These are phyloP conservation scores for Termitomyces sp. DNA, from an alignment of 768 basidiomycete species.

Conservation along the genomic window DNA sequence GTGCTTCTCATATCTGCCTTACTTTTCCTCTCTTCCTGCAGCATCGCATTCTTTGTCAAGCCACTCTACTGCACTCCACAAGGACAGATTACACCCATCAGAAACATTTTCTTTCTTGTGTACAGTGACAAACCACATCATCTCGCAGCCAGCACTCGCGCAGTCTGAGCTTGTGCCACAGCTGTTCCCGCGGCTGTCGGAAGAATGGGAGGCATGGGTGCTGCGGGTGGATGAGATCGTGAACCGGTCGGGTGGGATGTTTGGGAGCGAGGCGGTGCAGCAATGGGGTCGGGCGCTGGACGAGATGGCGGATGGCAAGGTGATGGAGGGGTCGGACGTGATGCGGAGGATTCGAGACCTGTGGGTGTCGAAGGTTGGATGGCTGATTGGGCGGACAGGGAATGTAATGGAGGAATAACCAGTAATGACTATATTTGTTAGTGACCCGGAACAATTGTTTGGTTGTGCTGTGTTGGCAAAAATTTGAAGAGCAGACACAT, in stretches of 20 bases:
- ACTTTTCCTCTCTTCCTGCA: slow-evolving; percentile 63
- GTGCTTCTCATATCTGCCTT: slow-evolving; percentile 79
- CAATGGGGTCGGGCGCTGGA: slow-evolving; percentile 72
- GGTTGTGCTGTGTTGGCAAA: slow-evolving; percentile 13
- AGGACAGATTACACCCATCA: slow-evolving; percentile 64
- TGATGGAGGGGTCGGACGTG: slow-evolving; percentile 29
- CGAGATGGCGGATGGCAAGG: slow-evolving; percentile 55
- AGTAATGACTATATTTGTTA: not conserved
- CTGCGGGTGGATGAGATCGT: slow-evolving; percentile 64
- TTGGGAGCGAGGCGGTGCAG: slow-evolving; percentile 65
- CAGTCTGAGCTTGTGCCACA: slow-evolving; percentile 55
- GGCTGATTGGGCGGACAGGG: slow-evolving; percentile 57
- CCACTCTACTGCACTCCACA: slow-evolving; percentile 45
- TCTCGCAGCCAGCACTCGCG: slow-evolving; percentile 65
- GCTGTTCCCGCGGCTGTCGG: slow-evolving; percentile 58
- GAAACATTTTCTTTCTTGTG: slow-evolving; percentile 75
- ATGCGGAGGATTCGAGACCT: slow-evolving; percentile 47
- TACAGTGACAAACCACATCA: slow-evolving; percentile 62
- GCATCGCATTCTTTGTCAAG: slow-evolving; percentile 15
- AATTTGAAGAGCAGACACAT: slow-evolving; percentile 19
- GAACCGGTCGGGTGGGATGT: slow-evolving; percentile 77
- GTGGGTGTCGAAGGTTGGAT: slow-evolving; percentile 76
- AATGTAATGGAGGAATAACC: slow-evolving; percentile 31
- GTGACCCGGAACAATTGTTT: slow-evolving; percentile 11
- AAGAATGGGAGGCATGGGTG: slow-evolving; percentile 82